Evolutionary conservation across 257 asterid species (phyloP).

Genomic region (Nicotiana attenuata): DNA sequence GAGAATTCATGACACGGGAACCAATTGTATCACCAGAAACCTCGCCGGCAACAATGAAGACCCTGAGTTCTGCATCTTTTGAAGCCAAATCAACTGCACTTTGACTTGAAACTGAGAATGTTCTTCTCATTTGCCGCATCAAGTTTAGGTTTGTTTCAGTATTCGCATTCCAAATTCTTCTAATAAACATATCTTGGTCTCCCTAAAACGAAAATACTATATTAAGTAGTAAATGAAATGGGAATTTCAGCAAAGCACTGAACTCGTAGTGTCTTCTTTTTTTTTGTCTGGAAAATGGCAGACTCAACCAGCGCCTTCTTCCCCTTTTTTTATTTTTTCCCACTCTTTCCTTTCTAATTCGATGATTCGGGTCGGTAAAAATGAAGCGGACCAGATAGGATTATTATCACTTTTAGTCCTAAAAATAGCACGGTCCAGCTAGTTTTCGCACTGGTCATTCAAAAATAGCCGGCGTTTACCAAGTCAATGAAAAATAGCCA

Average conservation of each 20-base stretch:
- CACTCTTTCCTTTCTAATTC: too few species aligned
- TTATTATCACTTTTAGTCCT: too few species aligned
- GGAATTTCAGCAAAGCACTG: neutral
- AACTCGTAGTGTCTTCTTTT: neutral
- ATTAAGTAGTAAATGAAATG: neutral
- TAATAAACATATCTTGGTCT: conserved; percentile 12
- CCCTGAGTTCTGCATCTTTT: conserved; percentile 83
- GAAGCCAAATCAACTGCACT: conserved; percentile 49
- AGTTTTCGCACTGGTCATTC: too few species aligned
- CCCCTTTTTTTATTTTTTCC: too few species aligned
- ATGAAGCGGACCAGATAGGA: too few species aligned
- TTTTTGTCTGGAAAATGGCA: neutral
- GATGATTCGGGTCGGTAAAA: too few species aligned
- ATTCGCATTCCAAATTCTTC: conserved; percentile 24
- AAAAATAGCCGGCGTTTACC: too few species aligned
- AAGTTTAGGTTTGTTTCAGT: conserved; percentile 12
- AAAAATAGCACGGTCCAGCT: too few species aligned
- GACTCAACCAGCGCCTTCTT: neutral
- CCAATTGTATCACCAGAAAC: conserved; percentile 91
- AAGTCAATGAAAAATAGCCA: too few species aligned
- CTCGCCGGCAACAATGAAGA: conserved; percentile 92
- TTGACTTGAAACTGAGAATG: conserved; percentile 36
- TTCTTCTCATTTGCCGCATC: conserved; percentile 27
- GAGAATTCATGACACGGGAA: conserved; percentile 77
- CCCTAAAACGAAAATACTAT: neutral